Base-by-base conservation (phyloP, 169 alveolate species). In the Eimeria tenella region DNA sequence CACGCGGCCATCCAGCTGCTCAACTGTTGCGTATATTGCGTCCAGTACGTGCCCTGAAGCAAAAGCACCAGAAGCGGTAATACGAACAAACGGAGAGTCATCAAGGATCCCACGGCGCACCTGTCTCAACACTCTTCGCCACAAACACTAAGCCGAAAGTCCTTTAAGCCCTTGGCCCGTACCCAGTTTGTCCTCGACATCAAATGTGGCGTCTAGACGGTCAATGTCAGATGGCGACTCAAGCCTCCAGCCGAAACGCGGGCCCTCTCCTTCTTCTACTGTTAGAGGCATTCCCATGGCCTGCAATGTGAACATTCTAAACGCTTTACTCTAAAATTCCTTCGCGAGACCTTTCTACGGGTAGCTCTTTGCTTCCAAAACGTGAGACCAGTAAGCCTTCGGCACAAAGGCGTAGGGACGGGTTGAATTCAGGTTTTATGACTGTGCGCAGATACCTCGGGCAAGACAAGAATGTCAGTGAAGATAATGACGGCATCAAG, bases 381-480 rank as follows among this genome's bases (percentile, higher is more conserved):
- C 42, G 42, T 31, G 42, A 2, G 42, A 31, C 42, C 42, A 31
- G 42, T 31, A 31, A 31, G 42, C 42, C 42, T 31, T 31, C 2
- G 42, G 42, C 42, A 31, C 42, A 31, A 31, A 31, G 42, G 42
- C 42, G 42, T 31, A 31, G 42, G 2, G 42, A 2, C 42, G 42
- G 42, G 42, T 31, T 31, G 42, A 31, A 31, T 31, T 31, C 42
- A 31, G 42, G 42, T 31, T 31, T 10, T 1, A 68, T 8, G 93
- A 91, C 90, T 79, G 88, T 31, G 42, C 42, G 2, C 2, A 31
- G 42, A 31, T 49, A 95, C 97, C 90, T 95, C 96, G 70, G 98
- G 98, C n/a, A 97, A 93, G 71, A 96, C 97, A 77, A 97, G 91
- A 56, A 97, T 97, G 82, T 97, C 98, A 21, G 97, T 95, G 93